phyloP scores from a whole-genome alignment of 2,329 filamentous ascomycete species.

The Aureobasidium leucospermi region DNA sequence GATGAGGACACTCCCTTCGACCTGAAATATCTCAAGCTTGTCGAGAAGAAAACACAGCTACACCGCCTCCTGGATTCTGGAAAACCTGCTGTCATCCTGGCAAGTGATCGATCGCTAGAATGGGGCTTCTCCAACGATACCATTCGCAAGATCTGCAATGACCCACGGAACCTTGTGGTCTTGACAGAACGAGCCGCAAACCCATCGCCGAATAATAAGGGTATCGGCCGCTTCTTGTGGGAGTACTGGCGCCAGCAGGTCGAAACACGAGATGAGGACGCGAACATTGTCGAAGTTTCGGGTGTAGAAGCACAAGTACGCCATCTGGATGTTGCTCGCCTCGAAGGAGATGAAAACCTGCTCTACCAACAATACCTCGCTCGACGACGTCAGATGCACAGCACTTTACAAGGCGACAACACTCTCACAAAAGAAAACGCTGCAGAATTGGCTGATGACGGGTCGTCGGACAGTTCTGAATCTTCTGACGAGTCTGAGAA shows the following conservation, averaged over 20 bases:
- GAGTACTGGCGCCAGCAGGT: conserved; percentile 37
- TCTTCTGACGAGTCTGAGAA: conserved; percentile 83
- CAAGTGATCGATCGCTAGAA: conserved; percentile 81
- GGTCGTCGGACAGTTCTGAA: conserved; percentile 77
- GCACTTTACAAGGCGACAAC: conserved; percentile 65
- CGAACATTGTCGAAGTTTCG: conserved; percentile 1
- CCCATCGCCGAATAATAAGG: conserved; percentile 35
- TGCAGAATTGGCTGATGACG: conserved; percentile 50
- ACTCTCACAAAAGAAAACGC: conserved; percentile 61
- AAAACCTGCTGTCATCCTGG: conserved; percentile 69
- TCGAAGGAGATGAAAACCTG: conserved; percentile 67
- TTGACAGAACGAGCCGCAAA: conserved; percentile 66
- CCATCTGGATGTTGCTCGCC: conserved; percentile 42
- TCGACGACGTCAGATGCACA: conserved; percentile 78
- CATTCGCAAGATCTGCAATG: conserved; percentile 64
- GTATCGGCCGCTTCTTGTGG: conserved; percentile 70
- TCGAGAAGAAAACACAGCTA: conserved; percentile 77
- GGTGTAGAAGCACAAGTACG: neutral
- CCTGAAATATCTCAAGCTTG: conserved; percentile 73
- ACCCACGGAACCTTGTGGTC: conserved; percentile 75
- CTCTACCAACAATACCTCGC: conserved; percentile 90
- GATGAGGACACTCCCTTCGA: conserved; percentile 69
- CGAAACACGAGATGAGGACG: conserved; percentile 1
- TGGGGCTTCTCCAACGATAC: conserved; percentile 91
- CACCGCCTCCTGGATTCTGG: conserved; percentile 55